Conservation (phyloP, 345 rosid species). For the Eucalyptus sp. region DNA sequence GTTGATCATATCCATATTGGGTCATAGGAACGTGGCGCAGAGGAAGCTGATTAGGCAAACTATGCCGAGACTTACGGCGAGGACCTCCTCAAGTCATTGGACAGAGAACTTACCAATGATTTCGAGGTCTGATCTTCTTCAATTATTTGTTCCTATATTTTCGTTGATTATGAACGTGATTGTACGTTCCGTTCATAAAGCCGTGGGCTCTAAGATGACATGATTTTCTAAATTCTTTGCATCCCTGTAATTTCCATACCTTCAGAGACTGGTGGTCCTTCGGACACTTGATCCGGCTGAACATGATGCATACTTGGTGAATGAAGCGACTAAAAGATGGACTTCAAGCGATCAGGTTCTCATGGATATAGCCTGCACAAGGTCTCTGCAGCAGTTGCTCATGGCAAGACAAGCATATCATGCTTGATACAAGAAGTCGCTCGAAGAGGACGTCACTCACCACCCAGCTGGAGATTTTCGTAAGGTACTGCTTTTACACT, state of each 20-base stretch:
- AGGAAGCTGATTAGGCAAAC: constrained; percentile 37
- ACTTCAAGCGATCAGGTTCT: not conserved
- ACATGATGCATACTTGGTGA: not conserved
- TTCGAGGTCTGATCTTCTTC: constrained; percentile 36
- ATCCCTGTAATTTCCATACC: not conserved
- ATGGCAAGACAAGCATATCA: too few relatives aligned
- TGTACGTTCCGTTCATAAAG: not conserved
- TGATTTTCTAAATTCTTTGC: not conserved
- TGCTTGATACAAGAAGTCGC: too few relatives aligned
- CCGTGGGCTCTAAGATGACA: not conserved
- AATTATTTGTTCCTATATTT: not conserved
- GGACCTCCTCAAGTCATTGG: constrained; percentile 4
- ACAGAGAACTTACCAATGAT: constrained; percentile 55
- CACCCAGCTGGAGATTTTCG: too few relatives aligned
- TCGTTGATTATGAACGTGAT: not conserved
- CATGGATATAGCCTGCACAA: not conserved
- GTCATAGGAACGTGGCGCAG: constrained; percentile 56
- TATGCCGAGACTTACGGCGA: constrained; percentile 41
- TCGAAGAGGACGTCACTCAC: too few relatives aligned
- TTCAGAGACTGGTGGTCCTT: not conserved
- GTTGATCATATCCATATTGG: constrained; percentile 61
- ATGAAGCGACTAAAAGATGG: not conserved
- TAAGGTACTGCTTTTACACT: too few relatives aligned
- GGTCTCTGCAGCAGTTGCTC: too few relatives aligned
- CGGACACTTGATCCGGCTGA: not conserved